Base-by-base conservation (phyloP, 2,329 filamentous ascomycete genomes). In the Colletotrichum australisinense region DNA sequence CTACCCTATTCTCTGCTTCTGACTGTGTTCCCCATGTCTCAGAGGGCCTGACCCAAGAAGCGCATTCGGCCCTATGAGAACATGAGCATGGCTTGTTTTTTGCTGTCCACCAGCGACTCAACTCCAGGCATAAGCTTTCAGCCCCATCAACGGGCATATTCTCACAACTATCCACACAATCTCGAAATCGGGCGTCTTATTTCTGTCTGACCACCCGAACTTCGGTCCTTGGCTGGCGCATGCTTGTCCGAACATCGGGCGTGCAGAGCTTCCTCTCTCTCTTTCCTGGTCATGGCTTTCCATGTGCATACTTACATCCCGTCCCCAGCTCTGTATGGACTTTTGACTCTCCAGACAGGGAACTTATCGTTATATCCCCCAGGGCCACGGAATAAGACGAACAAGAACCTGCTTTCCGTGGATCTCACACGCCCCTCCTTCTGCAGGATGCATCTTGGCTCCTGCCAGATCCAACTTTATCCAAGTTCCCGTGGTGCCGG, bases 381-480 rank as follows among this genome's bases (percentile, higher is more conserved):
- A 53, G 70, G 42, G 66, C 67, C 28, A 24, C 38, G 32, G 28
- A 42, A 42, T 35, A 53, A 56, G 7, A 11, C 7, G n/a, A 24
- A 24, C 12, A 24, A 24, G 12, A 53, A 42, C 55, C 16, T 62
- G 22, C 9, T 28, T 62, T 11, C 26, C 56, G 16, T 60, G 5
- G n/a, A 59, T 70, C 32, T 62, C 22, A 52, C 60, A 73, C 71
- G 46, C 71, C 71, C 59, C 60, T 64, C 35, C 12, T 38, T 32
- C 14, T 53, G 7, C 30, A 55, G 56, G 56, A 42, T 14, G 58
- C 56, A 62, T 65, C 55, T 57, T 63, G 69, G 58, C 69, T 65
- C 26, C 60, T 73, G 71, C 67, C 49, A 73, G 67, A 73, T 73
- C 56, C 60, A 73, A 73, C 71, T 66, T 30, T 57, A 71, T 70